Conservation (phyloP, 192 early-diverging fungal species). For the Umbelopsis isabellina region DNA sequence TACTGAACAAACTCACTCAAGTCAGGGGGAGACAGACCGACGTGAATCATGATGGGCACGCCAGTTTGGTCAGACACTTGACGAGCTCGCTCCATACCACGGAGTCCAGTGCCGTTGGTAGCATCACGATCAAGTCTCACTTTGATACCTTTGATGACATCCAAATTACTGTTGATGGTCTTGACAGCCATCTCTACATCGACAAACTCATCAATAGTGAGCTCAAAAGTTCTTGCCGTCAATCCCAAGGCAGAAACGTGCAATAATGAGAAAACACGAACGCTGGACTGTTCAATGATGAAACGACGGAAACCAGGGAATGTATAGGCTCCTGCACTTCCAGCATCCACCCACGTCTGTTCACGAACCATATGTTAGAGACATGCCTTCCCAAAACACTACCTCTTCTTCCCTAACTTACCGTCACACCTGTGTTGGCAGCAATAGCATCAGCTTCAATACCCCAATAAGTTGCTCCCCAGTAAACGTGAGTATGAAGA, state of each 20-base stretch:
- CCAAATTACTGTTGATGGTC: constrained; percentile 18
- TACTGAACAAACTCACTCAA: constrained; percentile 24
- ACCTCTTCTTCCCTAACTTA: background rate
- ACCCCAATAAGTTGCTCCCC: constrained; percentile 35
- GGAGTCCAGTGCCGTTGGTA: constrained; percentile 21
- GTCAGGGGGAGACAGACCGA: constrained; percentile 25
- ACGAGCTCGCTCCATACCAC: constrained; percentile 26
- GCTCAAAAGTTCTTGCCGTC: constrained; percentile 27
- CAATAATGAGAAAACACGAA: constrained; percentile 27
- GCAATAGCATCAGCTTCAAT: constrained; percentile 32
- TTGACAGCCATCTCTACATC: constrained; percentile 27
- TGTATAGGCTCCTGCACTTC: constrained; percentile 32
- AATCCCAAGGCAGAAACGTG: constrained; percentile 30
- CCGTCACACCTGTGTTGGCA: constrained; percentile 33
- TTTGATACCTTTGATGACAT: constrained; percentile 32
- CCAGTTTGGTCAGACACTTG: constrained; percentile 26
- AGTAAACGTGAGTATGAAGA: constrained; percentile 34
- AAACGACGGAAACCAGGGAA: constrained; percentile 30
- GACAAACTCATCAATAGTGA: constrained; percentile 25
- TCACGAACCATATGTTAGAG: background rate
- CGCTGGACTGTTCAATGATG: constrained; percentile 24
- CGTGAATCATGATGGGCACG: constrained; percentile 32
- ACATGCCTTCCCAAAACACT: background rate
- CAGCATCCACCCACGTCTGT: constrained; percentile 35
- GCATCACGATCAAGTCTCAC: constrained; percentile 29